Evolutionary conservation across 768 basidiomycete genomes (phyloP), one percentile per base, ranked within the genome.

Genomic region (Panellus pusillus): DNA sequence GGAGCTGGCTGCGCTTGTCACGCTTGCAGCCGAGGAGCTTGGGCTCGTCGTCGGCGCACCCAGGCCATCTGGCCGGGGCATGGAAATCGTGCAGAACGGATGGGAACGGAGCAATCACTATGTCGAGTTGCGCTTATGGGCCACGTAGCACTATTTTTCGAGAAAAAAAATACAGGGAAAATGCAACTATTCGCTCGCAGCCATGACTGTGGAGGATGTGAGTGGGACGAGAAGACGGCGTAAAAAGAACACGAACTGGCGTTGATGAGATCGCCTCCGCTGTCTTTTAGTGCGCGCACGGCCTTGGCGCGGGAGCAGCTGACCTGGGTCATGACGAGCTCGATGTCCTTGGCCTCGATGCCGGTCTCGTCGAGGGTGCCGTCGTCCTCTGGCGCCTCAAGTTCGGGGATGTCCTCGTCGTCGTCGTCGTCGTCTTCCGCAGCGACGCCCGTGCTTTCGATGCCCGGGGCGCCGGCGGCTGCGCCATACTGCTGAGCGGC

Each of bases 81-180:
- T 92, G 9, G 82, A 86, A 59, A 79, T 93, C 47, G 73, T 85
- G 18, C 80, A 85, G 57, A 81, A 88, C 45, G 87, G 87, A 0
- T 91, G 91, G 92, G 91, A 96, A 66, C 74, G 89, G 58, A 93
- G 91, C 11, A 93, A 93, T 72, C 89, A 91, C 68, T 93, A 89
- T 69, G 77, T 93, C 49, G 91, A 93, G 64, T 68, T 92, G 55
- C 71, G 77, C 50, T 71, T 83, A 42, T 92, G 91, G 91, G 52
- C 63, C 43, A 63, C 63, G 50, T 37, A 55, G 47, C 67, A 65
- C 63, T 68, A 24, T 24, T 24, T 24, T 24, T 24, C 6, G n/a
- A n/a, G n/a, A n/a, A n/a, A n/a, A n/a, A n/a, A 61, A 50, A 61
- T 58, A 53, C 65, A 63, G n/a, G n/a, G n/a, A n/a, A n/a, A n/a